These are phyloP conservation scores for Populus trichocarpa DNA, from an alignment of 441 rosid genomes.

Conservation along the genomic window DNA sequence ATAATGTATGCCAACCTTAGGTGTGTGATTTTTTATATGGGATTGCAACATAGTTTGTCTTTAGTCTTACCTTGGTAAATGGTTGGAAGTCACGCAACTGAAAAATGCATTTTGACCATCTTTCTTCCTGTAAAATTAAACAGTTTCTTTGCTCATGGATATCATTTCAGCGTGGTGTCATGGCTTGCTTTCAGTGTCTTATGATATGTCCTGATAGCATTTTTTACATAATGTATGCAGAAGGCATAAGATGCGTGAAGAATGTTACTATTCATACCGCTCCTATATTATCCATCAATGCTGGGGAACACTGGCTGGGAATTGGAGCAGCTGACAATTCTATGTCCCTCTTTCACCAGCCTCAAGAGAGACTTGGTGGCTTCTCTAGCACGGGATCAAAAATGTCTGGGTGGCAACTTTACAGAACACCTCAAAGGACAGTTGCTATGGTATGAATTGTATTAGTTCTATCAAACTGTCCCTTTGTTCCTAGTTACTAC, in stretches of 20 bases:
- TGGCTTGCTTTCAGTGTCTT: background rate
- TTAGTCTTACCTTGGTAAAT: no score
- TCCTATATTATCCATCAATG: slow-evolving; percentile 77
- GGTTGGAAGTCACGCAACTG: no score
- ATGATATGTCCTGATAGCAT: background rate
- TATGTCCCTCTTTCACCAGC: slow-evolving; percentile 95
- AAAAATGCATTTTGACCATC: background rate
- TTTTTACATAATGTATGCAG: slow-evolving; percentile 35
- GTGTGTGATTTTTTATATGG: no score
- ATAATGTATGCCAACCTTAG: no score
- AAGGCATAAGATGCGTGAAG: slow-evolving; percentile 80
- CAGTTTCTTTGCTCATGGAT: background rate
- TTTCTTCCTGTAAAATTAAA: background rate
- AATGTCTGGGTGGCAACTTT: slow-evolving; percentile 95
- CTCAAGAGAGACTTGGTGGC: slow-evolving; percentile 73
- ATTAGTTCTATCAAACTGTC: background rate
- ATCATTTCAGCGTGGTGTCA: background rate
- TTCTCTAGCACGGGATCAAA: slow-evolving; percentile 60
- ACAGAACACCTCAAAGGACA: slow-evolving; percentile 85
- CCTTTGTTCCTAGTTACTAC: background rate
- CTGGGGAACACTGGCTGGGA: slow-evolving; percentile 94
- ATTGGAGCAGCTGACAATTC: slow-evolving; percentile 98
- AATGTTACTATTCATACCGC: slow-evolving; percentile 80
- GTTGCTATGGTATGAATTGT: slow-evolving; percentile 71
- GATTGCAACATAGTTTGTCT: no score